Evolutionary conservation across 2,329 filamentous ascomycete species (phyloP).

Genomic region (Proliferodiscus dingleyae): DNA sequence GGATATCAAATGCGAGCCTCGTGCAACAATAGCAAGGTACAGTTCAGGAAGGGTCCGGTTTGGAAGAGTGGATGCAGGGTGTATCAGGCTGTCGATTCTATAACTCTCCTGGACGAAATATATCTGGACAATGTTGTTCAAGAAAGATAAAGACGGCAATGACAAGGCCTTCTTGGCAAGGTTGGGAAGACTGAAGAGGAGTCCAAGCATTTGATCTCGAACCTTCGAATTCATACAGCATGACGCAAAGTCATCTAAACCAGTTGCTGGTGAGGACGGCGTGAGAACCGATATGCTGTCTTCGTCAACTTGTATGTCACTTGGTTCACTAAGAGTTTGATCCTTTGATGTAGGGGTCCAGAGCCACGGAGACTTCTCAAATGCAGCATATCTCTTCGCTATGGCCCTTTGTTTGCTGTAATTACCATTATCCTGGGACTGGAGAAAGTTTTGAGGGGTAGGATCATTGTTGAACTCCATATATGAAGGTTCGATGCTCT

Average conservation of each 20-base stretch:
- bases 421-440: neutral
- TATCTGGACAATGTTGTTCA: conserved; percentile 17
- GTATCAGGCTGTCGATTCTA: conserved; percentile 12
- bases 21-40: conserved; percentile 13
- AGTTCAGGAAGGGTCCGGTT: conserved; percentile 12
- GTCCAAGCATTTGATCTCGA: conserved; percentile 13
- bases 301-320: conserved; percentile 17
- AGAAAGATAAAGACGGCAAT: conserved; percentile 16
- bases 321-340: conserved; percentile 12
- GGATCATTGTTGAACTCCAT: conserved; percentile 11
- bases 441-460: conserved; percentile 2
- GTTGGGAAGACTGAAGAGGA: conserved; percentile 9
- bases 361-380: conserved; percentile 21
- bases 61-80: conserved; percentile 10
- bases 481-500: conserved; percentile 2
- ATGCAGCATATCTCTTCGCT: conserved; percentile 17
- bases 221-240: conserved; percentile 11
- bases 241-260: conserved; percentile 6
- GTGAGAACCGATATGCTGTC: conserved; percentile 12
- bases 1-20: conserved; percentile 18
- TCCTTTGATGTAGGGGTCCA: conserved; percentile 17
- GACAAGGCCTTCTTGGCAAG: conserved; percentile 2
- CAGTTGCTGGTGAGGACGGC: conserved; percentile 2
- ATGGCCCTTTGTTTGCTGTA: conserved; percentile 3
- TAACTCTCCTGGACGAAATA: conserved; percentile 16